Conservation (phyloP, 2,329 filamentous ascomycete species). For the Fusarium neocosmosporiellum region DNA sequence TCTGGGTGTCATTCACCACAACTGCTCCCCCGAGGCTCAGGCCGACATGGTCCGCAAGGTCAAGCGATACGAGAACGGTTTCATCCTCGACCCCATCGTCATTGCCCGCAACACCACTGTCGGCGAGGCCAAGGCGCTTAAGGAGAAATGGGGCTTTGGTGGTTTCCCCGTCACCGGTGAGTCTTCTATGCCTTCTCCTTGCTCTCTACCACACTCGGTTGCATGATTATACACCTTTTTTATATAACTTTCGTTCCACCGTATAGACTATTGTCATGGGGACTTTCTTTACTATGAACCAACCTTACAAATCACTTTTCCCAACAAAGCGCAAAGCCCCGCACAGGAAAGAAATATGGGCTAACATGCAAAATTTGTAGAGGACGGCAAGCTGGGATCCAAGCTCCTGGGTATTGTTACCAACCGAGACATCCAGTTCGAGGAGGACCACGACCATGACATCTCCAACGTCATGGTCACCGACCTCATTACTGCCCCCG, state of each 20-base stretch:
- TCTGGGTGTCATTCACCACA: constrained; percentile 97
- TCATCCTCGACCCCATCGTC: constrained; percentile 96
- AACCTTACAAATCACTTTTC: constrained; percentile 33
- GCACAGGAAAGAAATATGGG: constrained; percentile 31
- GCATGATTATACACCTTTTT: constrained; percentile 83
- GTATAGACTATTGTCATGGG: constrained; percentile 88
- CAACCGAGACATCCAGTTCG: constrained; percentile 97
- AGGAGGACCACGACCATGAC: constrained; percentile 76
- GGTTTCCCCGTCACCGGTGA: constrained; percentile 98
- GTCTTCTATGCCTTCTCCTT: constrained; percentile 52
- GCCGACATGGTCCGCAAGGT: constrained; percentile 99
- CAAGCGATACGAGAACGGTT: constrained; percentile 99
- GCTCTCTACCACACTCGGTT: constrained; percentile 45
- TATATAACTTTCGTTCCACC: constrained; percentile 99
- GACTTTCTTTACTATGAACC: constrained; percentile 62
- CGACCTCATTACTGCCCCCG: constrained; percentile 87
- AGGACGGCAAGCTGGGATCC: constrained; percentile 90
- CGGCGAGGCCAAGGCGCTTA: constrained; percentile 88
- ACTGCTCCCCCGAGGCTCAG: constrained; percentile 97
- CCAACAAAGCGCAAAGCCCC: constrained; percentile 13
- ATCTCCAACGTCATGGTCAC: constrained; percentile 95
- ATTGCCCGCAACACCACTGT: constrained; percentile 89
- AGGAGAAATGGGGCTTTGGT: constrained; percentile 98
- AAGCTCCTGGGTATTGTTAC: constrained; percentile 98
- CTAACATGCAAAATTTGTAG: constrained; percentile 60